phyloP scores from a whole-genome alignment of 345 rosid genomes.

The Alliaria petiolata region DNA sequence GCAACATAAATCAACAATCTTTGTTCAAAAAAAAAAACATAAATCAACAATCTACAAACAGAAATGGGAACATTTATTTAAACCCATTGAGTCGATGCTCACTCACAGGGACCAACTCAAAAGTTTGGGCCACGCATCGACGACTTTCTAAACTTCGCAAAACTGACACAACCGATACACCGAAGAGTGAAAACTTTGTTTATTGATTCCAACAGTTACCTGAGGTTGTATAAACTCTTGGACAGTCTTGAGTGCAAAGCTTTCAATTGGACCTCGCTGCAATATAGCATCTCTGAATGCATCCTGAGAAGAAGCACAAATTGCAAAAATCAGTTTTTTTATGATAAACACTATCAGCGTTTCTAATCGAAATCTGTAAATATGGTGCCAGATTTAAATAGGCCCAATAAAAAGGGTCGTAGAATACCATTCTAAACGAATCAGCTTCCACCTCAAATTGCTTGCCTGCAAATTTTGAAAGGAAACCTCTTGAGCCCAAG shows the following conservation, averaged over 20 bases:
- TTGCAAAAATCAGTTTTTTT: background rate
- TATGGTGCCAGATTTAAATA: background rate
- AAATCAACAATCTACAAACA: background rate
- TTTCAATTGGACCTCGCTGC: slow-evolving; percentile 64
- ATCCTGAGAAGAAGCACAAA: slow-evolving; percentile 44
- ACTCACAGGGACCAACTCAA: too few species aligned
- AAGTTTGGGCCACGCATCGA: too few species aligned
- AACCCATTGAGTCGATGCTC: background rate
- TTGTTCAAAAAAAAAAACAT: too few species aligned
- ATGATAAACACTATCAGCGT: background rate
- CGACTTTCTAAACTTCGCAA: too few species aligned
- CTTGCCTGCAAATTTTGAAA: background rate
- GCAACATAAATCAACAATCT: background rate
- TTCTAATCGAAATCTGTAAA: background rate
- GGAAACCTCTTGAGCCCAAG: background rate
- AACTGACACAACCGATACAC: background rate
- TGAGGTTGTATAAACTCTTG: slow-evolving; percentile 91
- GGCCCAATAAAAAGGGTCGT: background rate
- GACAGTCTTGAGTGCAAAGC: slow-evolving; percentile 79
- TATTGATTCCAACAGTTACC: slow-evolving; percentile 37
- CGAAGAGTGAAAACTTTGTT: background rate
- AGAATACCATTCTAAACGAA: slow-evolving; percentile 8
- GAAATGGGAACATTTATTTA: background rate
- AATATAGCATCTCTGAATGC: slow-evolving; percentile 64
- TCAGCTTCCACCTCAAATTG: background rate